phyloP scores from a whole-genome alignment of 2,329 filamentous ascomycete genomes.

The Elsinoe batatas region DNA sequence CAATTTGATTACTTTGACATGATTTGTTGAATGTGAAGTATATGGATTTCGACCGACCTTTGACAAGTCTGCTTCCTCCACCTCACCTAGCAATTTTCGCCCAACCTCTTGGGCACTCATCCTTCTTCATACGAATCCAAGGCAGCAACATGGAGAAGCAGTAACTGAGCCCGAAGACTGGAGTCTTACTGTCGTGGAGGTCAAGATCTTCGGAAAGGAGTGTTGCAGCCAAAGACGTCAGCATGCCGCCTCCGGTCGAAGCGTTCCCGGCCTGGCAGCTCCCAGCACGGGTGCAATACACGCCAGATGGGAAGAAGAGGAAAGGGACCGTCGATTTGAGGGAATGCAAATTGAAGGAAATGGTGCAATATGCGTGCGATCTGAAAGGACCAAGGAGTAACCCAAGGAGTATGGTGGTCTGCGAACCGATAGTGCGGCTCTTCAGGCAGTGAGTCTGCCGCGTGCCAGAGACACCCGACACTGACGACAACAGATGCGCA shows the following conservation, averaged over 20 bases:
- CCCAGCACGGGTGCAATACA: slow-evolving; percentile 41
- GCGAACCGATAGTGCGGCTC: slow-evolving; percentile 48
- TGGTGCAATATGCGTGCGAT: slow-evolving; percentile 55
- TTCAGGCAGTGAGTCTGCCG: slow-evolving; percentile 45
- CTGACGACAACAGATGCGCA: slow-evolving; percentile 33
- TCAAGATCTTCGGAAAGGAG: too few relatives aligned
- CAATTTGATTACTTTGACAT: slow-evolving; percentile 20
- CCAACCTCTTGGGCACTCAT: slow-evolving; percentile 41
- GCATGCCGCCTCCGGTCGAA: slow-evolving; percentile 48
- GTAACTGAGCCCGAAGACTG: neutral
- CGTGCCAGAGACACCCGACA: slow-evolving; percentile 10
- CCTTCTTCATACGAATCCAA: neutral
- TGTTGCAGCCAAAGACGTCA: neutral
- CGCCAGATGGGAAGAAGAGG: slow-evolving; percentile 41
- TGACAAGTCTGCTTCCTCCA: slow-evolving; percentile 40
- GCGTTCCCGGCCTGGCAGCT: slow-evolving; percentile 45
- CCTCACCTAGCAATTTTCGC: slow-evolving; percentile 42
- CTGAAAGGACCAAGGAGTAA: slow-evolving; percentile 35
- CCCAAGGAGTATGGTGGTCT: slow-evolving; percentile 37
- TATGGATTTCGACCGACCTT: slow-evolving; percentile 33
- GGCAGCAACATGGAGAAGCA: neutral
- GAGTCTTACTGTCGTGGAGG: too few relatives aligned
- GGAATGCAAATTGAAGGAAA: slow-evolving; percentile 48
- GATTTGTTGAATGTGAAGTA: slow-evolving; percentile 25
- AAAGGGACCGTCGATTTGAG: slow-evolving; percentile 43